These are phyloP conservation scores for Fusarium domesticum DNA, from an alignment of 2,329 filamentous ascomycete species.

Conservation along the genomic window DNA sequence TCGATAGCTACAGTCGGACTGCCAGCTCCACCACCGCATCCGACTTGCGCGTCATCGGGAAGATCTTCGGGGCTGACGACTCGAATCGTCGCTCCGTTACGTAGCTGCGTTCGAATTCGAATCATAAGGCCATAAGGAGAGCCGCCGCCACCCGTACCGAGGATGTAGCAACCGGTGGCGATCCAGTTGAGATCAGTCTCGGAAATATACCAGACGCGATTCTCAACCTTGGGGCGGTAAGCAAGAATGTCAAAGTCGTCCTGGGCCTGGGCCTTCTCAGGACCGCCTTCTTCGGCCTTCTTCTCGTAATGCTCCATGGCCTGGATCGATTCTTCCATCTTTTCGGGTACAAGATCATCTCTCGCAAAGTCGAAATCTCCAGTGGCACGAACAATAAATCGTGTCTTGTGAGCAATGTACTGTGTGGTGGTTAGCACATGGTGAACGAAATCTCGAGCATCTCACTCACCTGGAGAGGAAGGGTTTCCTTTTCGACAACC, in stretches of 20 bases:
- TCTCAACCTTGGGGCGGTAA: conserved; percentile 49
- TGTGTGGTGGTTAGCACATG: conserved; percentile 21
- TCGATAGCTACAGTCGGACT: conserved; percentile 60
- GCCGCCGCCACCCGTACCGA: conserved; percentile 60
- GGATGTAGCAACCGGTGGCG: conserved; percentile 56
- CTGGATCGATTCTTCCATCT: conserved; percentile 4
- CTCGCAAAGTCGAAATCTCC: conserved; percentile 52
- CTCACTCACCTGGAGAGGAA: conserved; percentile 49
- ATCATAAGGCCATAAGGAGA: conserved; percentile 52
- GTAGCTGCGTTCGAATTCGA: conserved; percentile 49
- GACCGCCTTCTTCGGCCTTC: not conserved
- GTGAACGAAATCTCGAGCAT: no score
- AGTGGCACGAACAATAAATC: conserved; percentile 57
- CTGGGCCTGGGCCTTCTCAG: conserved; percentile 2
- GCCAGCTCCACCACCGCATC: conserved; percentile 56
- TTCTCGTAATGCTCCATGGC: conserved; percentile 25
- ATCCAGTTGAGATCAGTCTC: conserved; percentile 59
- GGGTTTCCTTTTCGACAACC: conserved; percentile 50
- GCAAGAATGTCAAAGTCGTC: conserved; percentile 34
- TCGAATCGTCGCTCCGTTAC: conserved; percentile 47
- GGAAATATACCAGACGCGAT: conserved; percentile 55
- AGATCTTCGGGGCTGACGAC: conserved; percentile 52
- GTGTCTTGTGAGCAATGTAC: conserved; percentile 52
- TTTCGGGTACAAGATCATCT: conserved; percentile 1
- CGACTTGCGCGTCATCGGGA: conserved; percentile 49